Evolutionary conservation across 1,284 basidiomycete species (phyloP), one percentile per base, ranked within the genome.

Genomic region (Cryptococcus neoformans): DNA sequence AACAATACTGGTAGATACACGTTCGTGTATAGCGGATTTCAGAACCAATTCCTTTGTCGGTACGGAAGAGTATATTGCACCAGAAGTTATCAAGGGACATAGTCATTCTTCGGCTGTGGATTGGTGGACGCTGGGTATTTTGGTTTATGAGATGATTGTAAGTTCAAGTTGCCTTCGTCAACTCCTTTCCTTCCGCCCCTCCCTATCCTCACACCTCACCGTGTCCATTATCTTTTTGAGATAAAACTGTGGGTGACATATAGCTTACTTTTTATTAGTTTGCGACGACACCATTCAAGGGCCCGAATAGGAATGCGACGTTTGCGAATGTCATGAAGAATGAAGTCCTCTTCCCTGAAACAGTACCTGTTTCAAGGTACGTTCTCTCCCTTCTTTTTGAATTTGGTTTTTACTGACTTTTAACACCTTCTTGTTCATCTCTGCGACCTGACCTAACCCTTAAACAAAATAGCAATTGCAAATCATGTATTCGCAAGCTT

Each of bases 61-160:
- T 41, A 99, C 95, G 39, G 95, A 98, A 83, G 94, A 98, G 80
- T 98, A 99, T 82, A 98, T 98, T 73, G 94, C 95, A 44, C 95
- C 95, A 60, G 95, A 98, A 80, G 96, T 99, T 58, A 99, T 99
- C 75, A 91, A 92, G 71, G 94, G 93, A 47, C 87, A 91, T 74
- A 96, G 96, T 12, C 96, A 99, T 79, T 97, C 95, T 40, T 92
- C 91, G 60, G 93, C 96, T 7, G 96, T 99, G 53, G 96, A 99
- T 79, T 99, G 95, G 95, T 98, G 92, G 96, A 99, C 95, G 38
- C 81, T 97, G 51, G 96, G 96, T 42, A 99, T 99, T 69, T 84
- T 99, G 69, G 92, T 99, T 69, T 97, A 95, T 80, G 96, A 99
- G 81, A 99, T 99, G 96, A 96, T 99, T 79, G 92, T 94, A 81